Conservation (phyloP, 345 rosid genomes). For the Gossypium turneri region DNA sequence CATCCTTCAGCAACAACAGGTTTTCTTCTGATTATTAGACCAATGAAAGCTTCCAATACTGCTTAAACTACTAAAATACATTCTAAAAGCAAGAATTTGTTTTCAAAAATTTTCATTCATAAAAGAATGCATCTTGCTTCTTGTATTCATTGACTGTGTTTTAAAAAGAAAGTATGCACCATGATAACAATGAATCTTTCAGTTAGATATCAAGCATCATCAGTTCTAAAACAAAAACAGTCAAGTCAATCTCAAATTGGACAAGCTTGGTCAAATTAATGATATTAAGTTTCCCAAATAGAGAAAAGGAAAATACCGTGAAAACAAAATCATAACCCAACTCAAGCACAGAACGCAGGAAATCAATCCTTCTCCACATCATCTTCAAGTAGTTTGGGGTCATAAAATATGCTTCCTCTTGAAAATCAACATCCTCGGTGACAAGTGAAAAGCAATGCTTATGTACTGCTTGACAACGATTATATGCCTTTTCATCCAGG, state of each 20-base stretch:
- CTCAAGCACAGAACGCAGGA: slow-evolving; percentile 71
- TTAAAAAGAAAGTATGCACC: not conserved
- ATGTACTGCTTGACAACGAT: slow-evolving; percentile 56
- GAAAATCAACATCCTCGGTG: slow-evolving; percentile 70
- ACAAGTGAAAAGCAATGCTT: slow-evolving; percentile 62
- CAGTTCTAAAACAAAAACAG: slow-evolving; percentile 1
- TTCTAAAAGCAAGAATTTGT: not conserved
- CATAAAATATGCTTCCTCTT: slow-evolving; percentile 79
- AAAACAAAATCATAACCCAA: slow-evolving; percentile 80
- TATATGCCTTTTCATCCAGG: slow-evolving; percentile 62
- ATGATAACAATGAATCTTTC: not conserved
- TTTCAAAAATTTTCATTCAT: not conserved
- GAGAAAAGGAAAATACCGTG: slow-evolving; percentile 50
- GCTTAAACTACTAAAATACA: not conserved
- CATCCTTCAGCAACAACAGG: not conserved
- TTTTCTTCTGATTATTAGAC: not conserved
- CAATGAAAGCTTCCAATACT: not conserved
- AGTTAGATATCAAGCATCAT: not conserved
- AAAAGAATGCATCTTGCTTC: not conserved
- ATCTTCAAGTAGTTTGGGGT: slow-evolving; percentile 68
- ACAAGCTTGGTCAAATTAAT: not conserved
- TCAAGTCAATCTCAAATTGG: not conserved
- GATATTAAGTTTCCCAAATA: not conserved
- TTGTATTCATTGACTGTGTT: not conserved
- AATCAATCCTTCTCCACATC: slow-evolving; percentile 96